Evolutionary conservation across 805 yeast genomes (phyloP).

Genomic region (Zygosaccharomyces gambellarensis): DNA sequence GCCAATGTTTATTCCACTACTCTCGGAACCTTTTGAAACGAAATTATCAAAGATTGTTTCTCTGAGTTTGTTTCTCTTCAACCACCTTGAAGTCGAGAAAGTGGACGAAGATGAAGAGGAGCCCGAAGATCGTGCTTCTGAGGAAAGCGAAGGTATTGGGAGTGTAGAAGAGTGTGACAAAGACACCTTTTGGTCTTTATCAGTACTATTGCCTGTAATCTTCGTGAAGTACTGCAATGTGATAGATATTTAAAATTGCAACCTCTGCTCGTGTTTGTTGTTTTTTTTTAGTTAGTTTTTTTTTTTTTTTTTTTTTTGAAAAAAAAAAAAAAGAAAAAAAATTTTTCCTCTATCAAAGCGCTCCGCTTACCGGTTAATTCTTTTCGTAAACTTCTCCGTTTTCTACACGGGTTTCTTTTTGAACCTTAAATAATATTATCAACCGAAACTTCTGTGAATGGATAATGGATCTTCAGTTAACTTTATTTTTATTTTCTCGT

Average conservation of each 20-base stretch:
- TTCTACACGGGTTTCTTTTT: not conserved
- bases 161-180: not conserved
- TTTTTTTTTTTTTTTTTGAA: not conserved
- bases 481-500: not conserved
- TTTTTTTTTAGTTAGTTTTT: not conserved
- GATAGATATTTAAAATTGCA: not conserved
- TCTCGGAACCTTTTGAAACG: not conserved
- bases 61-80: not conserved
- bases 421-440: not conserved
- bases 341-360: not conserved
- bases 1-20: not conserved
- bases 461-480: not conserved
- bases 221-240: constrained; percentile 1
- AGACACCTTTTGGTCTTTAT: constrained; percentile 1
- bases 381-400: not conserved
- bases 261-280: not conserved
- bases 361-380: not conserved
- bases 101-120: not conserved
- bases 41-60: not conserved
- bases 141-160: not conserved
- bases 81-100: not conserved
- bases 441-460: not conserved
- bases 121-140: not conserved
- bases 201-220: not conserved
- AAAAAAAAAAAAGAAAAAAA: too few relatives aligned